Evolutionary conservation across 2,329 filamentous ascomycete species (phyloP).

Genomic region (Penicillium sp.): DNA sequence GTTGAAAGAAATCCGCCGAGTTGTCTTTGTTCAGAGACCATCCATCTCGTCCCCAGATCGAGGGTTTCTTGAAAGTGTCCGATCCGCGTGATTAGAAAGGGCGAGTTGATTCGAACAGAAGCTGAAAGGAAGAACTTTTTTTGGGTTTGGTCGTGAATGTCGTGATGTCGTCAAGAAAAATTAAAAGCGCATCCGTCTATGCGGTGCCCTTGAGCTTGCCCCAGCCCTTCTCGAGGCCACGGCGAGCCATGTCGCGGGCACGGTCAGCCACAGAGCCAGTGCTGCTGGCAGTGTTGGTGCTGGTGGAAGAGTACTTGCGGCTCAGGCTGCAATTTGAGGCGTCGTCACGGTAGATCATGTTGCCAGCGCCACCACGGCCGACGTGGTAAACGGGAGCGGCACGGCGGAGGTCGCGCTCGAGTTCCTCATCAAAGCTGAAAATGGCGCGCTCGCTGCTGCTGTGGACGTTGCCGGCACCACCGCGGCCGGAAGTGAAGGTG

Average conservation of each 20-base stretch:
- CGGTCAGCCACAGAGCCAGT: slow-evolving; percentile 37
- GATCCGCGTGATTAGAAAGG: slow-evolving; percentile 11
- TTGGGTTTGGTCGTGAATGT: slow-evolving; percentile 19
- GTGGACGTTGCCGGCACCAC: slow-evolving; percentile 59
- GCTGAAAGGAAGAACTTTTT: slow-evolving; percentile 28
- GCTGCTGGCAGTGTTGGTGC: slow-evolving; percentile 39
- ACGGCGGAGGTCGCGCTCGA: slow-evolving; percentile 58
- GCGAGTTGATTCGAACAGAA: slow-evolving; percentile 2
- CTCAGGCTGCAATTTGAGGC: slow-evolving; percentile 29
- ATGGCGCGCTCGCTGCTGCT: slow-evolving; percentile 57
- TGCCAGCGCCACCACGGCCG: slow-evolving; percentile 63
- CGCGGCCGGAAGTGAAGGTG: slow-evolving; percentile 52
- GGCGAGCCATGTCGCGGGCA: slow-evolving; percentile 38
- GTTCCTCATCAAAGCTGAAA: slow-evolving; percentile 68
- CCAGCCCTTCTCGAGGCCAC: slow-evolving; percentile 43
- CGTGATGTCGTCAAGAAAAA: slow-evolving; percentile 26
- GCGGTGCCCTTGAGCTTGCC: slow-evolving; percentile 41
- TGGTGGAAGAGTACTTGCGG: slow-evolving; percentile 40
- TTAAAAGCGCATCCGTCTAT: slow-evolving; percentile 17
- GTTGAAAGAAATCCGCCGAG: neutral
- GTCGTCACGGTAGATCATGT: slow-evolving; percentile 43
- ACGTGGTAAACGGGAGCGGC: slow-evolving; percentile 65
- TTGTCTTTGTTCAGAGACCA: neutral
- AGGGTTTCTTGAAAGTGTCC: neutral
- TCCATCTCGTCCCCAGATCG: neutral